These are phyloP conservation scores for Shiraia bambusicola DNA, from an alignment of 2,329 filamentous ascomycete genomes.

Conservation along the genomic window DNA sequence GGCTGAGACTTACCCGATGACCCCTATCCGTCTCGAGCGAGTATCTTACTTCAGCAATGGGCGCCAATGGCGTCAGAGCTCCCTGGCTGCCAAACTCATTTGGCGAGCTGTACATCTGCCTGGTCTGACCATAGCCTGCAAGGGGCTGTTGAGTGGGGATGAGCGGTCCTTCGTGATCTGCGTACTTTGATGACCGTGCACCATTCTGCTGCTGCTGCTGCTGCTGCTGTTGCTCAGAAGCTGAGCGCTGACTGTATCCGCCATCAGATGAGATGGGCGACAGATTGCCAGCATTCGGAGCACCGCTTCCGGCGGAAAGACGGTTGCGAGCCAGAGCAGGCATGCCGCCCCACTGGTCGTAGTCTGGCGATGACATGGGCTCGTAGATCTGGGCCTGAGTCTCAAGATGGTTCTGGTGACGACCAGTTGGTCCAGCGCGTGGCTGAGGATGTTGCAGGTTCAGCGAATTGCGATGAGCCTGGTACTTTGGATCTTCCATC, in stretches of 20 bases:
- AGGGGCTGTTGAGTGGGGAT: conserved; percentile 54
- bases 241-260: conserved; percentile 43
- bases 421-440: conserved; percentile 69
- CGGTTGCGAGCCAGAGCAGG: conserved; percentile 46
- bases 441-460: conserved; percentile 81
- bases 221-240: conserved; percentile 40
- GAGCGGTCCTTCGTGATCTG: conserved; percentile 58
- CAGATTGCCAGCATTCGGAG: conserved; percentile 36
- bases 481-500: conserved; percentile 72
- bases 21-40: conserved; percentile 51
- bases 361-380: conserved; percentile 43
- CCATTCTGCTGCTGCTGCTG: conserved; percentile 46
- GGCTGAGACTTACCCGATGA: conserved; percentile 24
- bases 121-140: conserved; percentile 41
- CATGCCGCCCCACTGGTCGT: conserved; percentile 53
- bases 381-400: conserved; percentile 70
- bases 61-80: conserved; percentile 47
- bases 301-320: conserved; percentile 37
- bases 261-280: conserved; percentile 44
- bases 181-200: conserved; percentile 56
- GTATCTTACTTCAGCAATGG: conserved; percentile 55
- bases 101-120: conserved; percentile 43
- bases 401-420: conserved; percentile 73
- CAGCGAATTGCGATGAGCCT: conserved; percentile 76
- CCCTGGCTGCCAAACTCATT: conserved; percentile 42